These are phyloP conservation scores for Phytophthora quininea DNA, from an alignment of 352 stramenopile species.

Conservation along the genomic window DNA sequence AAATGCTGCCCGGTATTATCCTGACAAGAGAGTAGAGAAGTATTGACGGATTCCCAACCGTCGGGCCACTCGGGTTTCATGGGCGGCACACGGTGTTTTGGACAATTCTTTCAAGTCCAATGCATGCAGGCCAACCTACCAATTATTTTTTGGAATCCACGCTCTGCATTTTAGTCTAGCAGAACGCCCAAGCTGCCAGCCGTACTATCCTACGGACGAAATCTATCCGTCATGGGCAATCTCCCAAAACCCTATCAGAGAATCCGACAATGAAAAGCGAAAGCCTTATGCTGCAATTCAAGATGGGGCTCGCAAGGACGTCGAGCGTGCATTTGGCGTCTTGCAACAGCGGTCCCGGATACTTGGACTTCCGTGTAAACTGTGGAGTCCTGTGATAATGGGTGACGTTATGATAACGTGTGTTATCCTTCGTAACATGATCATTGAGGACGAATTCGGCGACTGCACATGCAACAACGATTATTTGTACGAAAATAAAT, in stretches of 20 bases:
- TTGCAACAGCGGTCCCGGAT: background rate
- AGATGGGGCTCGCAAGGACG: background rate
- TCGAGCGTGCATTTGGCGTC: background rate
- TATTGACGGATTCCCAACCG: no score
- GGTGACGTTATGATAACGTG: constrained; percentile 10
- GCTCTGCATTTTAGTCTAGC: background rate
- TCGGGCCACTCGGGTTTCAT: no score
- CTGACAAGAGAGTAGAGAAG: no score
- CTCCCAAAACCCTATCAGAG: background rate
- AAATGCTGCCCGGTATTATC: no score
- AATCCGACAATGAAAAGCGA: background rate
- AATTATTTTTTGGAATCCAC: background rate
- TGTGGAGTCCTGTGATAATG: constrained; percentile 1
- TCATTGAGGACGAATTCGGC: constrained; percentile 7
- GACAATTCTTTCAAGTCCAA: no score
- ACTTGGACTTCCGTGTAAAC: constrained; percentile 5
- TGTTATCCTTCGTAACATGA: constrained; percentile 19
- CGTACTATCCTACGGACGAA: background rate
- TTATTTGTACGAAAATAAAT: constrained; percentile 12
- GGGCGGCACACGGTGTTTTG: no score
- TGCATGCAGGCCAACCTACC: no score
- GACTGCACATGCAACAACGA: constrained; percentile 1
- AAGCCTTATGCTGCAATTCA: background rate
- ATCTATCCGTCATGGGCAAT: constrained; percentile 3
- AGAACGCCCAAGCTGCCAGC: background rate